Evolutionary conservation across 163 green algal genomes (phyloP).

Genomic region (Chlamydomonas reinhardtii): DNA sequence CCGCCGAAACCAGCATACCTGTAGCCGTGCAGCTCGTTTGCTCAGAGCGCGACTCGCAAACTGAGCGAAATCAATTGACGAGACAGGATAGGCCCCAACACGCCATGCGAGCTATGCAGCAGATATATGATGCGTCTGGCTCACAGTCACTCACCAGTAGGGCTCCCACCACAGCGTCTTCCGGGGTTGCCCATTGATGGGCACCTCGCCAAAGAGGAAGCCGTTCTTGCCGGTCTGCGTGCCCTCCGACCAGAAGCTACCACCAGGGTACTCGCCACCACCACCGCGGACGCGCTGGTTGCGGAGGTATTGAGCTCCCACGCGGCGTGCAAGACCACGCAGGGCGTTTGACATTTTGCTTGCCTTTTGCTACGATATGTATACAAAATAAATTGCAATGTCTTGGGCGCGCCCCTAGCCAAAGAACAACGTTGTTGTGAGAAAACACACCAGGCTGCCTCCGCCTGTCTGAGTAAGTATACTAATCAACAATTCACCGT

Average conservation of each 20-base stretch:
- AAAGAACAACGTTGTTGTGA: neutral
- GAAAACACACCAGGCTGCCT: no score
- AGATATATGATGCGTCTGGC: no score
- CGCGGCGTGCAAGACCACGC: constrained; percentile 54
- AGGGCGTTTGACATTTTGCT: constrained; percentile 27
- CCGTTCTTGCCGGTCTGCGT: constrained; percentile 81
- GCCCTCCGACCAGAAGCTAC: constrained; percentile 87
- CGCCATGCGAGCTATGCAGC: no score
- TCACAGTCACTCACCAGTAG: constrained; percentile 76
- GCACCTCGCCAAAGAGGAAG: constrained; percentile 89
- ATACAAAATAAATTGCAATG: neutral
- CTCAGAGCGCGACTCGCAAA: no score
- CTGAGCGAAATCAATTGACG: no score
- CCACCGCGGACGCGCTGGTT: constrained; percentile 37
- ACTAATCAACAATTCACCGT: no score
- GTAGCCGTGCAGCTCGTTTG: neutral
- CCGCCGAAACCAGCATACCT: constrained; percentile 60
- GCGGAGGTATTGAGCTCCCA: constrained; percentile 33
- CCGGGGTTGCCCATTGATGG: constrained; percentile 78
- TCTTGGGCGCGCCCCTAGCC: neutral
- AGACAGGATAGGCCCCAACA: no score
- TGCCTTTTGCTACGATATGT: neutral
- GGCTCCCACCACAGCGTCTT: constrained; percentile 91
- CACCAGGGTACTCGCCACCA: constrained; percentile 64
- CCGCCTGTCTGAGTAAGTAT: no score